phyloP scores from a whole-genome alignment of 73 alveolate genomes.

The Tetrahymena malaccensis region DNA sequence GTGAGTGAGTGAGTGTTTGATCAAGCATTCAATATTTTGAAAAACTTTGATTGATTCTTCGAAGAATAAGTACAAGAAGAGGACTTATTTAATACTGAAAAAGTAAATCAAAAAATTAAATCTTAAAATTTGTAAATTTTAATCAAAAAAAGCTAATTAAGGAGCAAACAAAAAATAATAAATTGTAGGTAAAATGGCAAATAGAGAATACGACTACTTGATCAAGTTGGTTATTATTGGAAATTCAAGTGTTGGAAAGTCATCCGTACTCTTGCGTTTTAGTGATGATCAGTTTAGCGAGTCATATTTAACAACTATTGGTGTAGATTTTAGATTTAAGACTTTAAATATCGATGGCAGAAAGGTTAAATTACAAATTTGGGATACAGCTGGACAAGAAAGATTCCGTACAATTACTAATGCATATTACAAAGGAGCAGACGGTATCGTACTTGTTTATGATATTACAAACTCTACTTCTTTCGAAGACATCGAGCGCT shows the following conservation, averaged over 20 bases:
- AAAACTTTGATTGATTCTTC: not conserved
- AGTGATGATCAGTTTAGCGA: conserved; percentile 81
- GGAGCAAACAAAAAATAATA: not conserved
- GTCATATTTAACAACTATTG: conserved; percentile 76
- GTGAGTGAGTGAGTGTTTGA: not conserved
- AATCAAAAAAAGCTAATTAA: not conserved
- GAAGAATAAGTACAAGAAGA: not conserved
- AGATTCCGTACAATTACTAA: conserved; percentile 78
- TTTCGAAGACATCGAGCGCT: conserved; percentile 48
- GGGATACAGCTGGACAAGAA: conserved; percentile 98
- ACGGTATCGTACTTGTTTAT: conserved; percentile 69
- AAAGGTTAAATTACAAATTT: conserved; percentile 73
- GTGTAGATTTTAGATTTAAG: conserved; percentile 75
- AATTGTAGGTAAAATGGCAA: not conserved
- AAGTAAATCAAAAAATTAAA: not conserved
- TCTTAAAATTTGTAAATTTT: not conserved
- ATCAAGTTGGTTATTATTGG: conserved; percentile 77
- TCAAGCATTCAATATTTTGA: not conserved
- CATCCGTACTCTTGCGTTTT: conserved; percentile 68
- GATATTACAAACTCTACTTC: conserved; percentile 54
- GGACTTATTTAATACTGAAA: not conserved
- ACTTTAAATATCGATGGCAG: conserved; percentile 26
- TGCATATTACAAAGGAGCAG: conserved; percentile 66
- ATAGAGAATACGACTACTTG: conserved; percentile 58
- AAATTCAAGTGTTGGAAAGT: conserved; percentile 81